Base-by-base conservation (phyloP, 169 alveolate genomes). In the Cryptosporidium felis region DNA sequence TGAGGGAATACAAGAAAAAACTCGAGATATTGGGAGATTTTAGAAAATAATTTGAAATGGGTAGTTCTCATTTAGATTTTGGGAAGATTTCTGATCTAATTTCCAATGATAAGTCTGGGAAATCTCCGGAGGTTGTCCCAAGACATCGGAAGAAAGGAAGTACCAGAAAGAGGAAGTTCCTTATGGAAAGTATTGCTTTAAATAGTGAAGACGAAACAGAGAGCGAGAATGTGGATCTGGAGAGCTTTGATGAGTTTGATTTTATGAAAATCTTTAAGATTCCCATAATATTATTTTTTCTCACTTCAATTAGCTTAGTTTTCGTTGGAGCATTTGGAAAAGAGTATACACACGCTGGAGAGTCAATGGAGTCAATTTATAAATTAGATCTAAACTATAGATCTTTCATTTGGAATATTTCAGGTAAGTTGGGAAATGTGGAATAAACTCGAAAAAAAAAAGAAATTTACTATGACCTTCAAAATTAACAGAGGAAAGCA, bases 351-450 rank as follows among this genome's bases (percentile, higher is more conserved):
- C 40, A 32, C 6, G 14, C 14, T 23, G n/a, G 40, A 5, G 63
- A 56, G 44, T 0, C 12, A 30, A 21, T 5, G 0, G 32, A 56
- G 12, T 38, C 45, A 30, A 56, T 28, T 16, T 56, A 56, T 56
- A 30, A 28, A 42, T 5, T 56, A 2, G 63, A 30, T 6, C 42
- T 42, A 5, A 56, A 56, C 16, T 65, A 65, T 30, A 34, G 59
- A 1, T 21, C 62, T 14, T 28, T 8, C 18, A 44, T 65, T 18
- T 45, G 14, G 44, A 65, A 65, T 49, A 14, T 65, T 9, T 65
- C 81, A 65, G 81, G 81, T 65, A 65, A 14, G 81, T 65, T 18
- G 8, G 16, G 1, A n/a, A 18, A 21, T 5, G 32, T 34, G 40
- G 14, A n/a, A n/a, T n/a, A n/a, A n/a, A n/a, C n/a, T n/a, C n/a